Base-by-base conservation (phyloP, 129 eudicot species). In the Flaveria sonorensis region DNA sequence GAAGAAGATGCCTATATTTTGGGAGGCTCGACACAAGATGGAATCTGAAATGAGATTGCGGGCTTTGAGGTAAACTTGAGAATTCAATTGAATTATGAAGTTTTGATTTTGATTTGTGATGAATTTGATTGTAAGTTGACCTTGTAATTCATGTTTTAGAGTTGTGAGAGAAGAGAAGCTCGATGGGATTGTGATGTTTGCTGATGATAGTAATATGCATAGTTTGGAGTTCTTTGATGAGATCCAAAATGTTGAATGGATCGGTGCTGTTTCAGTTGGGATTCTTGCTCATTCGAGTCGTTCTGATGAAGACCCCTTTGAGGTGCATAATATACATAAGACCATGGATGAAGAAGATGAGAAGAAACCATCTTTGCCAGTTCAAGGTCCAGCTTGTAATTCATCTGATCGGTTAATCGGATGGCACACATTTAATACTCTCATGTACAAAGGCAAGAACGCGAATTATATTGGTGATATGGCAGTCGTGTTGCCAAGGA, bases 201-300 rank as follows among this genome's bases (percentile, higher is more conserved):
- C 92, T 1, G 98, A 94, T 76, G 98, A 94, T 86, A 91, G 97
- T 78, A 94, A 94, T 88, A 89, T 94, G 98, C 97, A 91, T 75
- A 86, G 92, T 73, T 56, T 91, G 83, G 97, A 94, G 77, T 81
- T 94, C 45, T 94, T 94, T 78, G 98, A 94, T 68, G 98, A 94
- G 93, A 89, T 92, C 68, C 98, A 94, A 77, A 94, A 84, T 65
- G 96, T 94, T 56, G 89, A 89, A 70, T 86, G 96, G 93, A 78
- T 94, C 7, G 97, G 97, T 47, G 97, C 98, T 10, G 73, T 89
- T 84, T 91, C 98, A 0, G 85, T 94, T 74, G 98, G 98, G n/a
- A 91, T 94, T 79, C 88, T 94, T 72, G 92, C 86, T 23, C 96
- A 94, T 79, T 84, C 92, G 0, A 84, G 90, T 66, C 89, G 81